Evolutionary conservation across 1,284 basidiomycete species (phyloP).

Genomic region (Irpex sp.): DNA sequence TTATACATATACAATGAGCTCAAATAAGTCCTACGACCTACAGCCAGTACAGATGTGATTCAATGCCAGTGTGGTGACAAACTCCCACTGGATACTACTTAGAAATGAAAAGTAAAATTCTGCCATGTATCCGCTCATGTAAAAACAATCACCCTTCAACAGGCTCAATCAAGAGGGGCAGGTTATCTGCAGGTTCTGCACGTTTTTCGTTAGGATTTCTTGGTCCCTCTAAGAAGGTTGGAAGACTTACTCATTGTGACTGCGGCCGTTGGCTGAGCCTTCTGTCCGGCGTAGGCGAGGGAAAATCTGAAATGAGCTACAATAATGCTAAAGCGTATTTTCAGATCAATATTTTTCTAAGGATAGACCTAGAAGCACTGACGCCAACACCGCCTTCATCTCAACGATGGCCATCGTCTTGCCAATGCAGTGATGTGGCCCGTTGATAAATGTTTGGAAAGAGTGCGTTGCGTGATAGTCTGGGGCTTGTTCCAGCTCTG

Average conservation of each 20-base stretch:
- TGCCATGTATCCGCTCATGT: too few relatives aligned
- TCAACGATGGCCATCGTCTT: slow-evolving; percentile 3
- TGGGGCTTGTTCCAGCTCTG: not conserved
- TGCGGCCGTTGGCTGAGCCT: not conserved
- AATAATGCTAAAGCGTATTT: not conserved
- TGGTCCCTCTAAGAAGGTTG: not conserved
- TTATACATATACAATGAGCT: too few relatives aligned
- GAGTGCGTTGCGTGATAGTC: not conserved
- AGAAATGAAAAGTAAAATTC: too few relatives aligned
- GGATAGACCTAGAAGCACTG: not conserved
- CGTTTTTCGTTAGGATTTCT: not conserved
- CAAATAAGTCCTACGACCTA: too few relatives aligned
- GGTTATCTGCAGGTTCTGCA: not conserved
- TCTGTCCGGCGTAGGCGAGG: not conserved
- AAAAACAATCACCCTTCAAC: not conserved
- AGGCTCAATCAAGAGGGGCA: not conserved
- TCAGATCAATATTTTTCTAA: not conserved
- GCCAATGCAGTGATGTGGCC: not conserved
- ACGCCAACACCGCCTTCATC: not conserved
- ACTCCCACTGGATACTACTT: too few relatives aligned
- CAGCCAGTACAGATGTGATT: too few relatives aligned
- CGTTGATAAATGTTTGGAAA: not conserved
- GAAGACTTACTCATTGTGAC: not conserved
- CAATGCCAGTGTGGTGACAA: too few relatives aligned
- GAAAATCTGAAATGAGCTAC: not conserved